phyloP scores from a whole-genome alignment of 2,329 filamentous ascomycete species.

The Dothideomycetes sp. region DNA sequence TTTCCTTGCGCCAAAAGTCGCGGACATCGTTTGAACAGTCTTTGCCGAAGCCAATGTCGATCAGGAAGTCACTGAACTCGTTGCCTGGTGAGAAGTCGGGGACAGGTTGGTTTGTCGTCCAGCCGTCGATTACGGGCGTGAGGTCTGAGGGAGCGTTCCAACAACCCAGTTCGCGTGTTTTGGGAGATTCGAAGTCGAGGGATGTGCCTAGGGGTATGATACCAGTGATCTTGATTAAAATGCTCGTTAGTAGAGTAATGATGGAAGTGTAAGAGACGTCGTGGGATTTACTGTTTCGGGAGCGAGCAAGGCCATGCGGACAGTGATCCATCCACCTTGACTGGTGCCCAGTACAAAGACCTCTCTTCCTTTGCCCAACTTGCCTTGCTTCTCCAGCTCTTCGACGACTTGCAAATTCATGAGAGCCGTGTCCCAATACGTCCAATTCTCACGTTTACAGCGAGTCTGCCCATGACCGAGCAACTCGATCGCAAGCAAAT shows the following conservation, averaged over 20 bases:
- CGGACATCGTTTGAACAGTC: conserved; percentile 28
- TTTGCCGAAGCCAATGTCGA: conserved; percentile 40
- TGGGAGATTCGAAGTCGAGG: conserved; percentile 40
- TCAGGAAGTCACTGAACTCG: conserved; percentile 37
- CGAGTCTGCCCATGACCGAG: conserved; percentile 45
- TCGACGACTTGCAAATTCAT: conserved; percentile 36
- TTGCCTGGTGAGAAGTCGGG: conserved; percentile 35
- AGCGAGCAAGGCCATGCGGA: conserved; percentile 43
- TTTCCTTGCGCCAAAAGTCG: conserved; percentile 36
- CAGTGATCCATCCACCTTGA: conserved; percentile 46
- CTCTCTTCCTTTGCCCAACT: conserved; percentile 19
- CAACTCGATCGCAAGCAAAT: conserved; percentile 45
- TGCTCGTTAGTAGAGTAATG: not conserved
- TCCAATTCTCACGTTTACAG: conserved; percentile 37
- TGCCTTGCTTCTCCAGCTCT: conserved; percentile 31
- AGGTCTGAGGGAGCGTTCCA: conserved; percentile 36
- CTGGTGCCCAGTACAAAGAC: conserved; percentile 42
- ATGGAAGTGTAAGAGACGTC: not conserved
- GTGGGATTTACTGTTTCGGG: conserved; percentile 41
- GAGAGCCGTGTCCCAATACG: conserved; percentile 46
- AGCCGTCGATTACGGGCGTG: conserved; percentile 30
- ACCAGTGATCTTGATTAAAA: conserved; percentile 35
- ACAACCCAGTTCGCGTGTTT: conserved; percentile 37
- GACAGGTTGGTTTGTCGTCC: conserved; percentile 31
- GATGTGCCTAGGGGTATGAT: conserved; percentile 46